A percentile compares a stretch with the other conserved stretches of the same genome.
phyloP scores from a whole-genome alignment of 2,329 filamentous ascomycete species.

The Penicillium polonicum region DNA sequence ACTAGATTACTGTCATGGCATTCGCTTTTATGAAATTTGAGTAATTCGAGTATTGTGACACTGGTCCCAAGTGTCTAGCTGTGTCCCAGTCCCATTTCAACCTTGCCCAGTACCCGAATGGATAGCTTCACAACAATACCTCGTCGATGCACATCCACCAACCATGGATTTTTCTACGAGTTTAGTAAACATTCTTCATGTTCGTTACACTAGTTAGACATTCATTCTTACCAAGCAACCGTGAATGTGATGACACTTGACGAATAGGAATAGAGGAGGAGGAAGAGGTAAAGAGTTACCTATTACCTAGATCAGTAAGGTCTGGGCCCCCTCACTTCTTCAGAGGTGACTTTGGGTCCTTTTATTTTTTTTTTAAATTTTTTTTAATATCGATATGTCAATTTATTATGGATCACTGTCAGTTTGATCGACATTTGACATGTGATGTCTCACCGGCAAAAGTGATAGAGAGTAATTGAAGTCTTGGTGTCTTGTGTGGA shows the following conservation, averaged over 20 bases:
- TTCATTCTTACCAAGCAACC: background rate
- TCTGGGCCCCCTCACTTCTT: background rate
- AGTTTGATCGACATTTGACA: background rate
- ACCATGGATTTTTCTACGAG: background rate
- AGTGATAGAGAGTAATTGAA: background rate
- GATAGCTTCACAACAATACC: background rate
- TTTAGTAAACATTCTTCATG: background rate
- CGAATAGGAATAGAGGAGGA: background rate
- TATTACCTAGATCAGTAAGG: background rate
- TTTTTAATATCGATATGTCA: background rate
- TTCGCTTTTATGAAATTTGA: background rate
- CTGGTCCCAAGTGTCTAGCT: background rate
- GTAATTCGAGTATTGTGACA: background rate
- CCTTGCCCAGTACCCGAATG: background rate
- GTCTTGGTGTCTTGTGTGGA: background rate
- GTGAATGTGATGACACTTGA: background rate
- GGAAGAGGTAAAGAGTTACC: background rate
- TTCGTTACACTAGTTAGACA: background rate
- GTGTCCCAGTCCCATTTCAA: background rate
- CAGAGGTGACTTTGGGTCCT: background rate
- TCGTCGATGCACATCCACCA: background rate
- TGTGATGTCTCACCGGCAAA: background rate
- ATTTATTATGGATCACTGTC: background rate
- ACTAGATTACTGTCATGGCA: background rate
- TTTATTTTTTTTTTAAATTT: background rate